A percentile compares a stretch with the other conserved stretches of the same genome.
Evolutionary conservation across 331 rosid species (phyloP).

Genomic region (Quercus phellos): DNA sequence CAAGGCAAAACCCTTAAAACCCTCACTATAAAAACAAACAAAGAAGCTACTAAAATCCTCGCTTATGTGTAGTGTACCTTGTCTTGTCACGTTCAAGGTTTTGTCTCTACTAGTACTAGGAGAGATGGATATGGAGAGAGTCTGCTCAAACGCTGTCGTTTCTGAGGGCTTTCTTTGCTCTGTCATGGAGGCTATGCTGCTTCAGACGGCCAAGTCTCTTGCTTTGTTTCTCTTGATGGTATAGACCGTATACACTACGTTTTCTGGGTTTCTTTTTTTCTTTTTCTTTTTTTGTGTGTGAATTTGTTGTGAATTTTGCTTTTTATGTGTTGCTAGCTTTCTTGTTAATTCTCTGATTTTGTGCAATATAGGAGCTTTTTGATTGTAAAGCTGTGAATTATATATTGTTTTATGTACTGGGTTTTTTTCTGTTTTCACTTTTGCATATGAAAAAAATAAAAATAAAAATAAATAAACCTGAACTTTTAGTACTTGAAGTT

Average conservation of each 20-base stretch:
- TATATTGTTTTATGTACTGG: too few species aligned
- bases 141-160: conserved; percentile 18
- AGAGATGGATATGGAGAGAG: conserved; percentile 17
- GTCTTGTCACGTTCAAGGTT: neutral
- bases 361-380: neutral
- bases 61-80: neutral
- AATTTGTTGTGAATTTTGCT: neutral
- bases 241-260: neutral
- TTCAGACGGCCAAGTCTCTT: conserved; percentile 27
- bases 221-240: conserved; percentile 23
- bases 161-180: conserved; percentile 20
- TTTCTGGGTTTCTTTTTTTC: neutral
- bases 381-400: neutral
- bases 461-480: too few species aligned
- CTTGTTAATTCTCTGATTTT: neutral
- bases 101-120: neutral
- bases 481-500: too few species aligned
- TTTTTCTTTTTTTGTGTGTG: neutral
- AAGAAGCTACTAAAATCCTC: neutral
- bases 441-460: too few species aligned
- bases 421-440: too few species aligned
- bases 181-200: conserved; percentile 19
- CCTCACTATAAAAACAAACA: neutral
- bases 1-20: conserved; percentile 17
- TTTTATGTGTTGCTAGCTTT: neutral